Evolutionary conservation across 2,329 filamentous ascomycete genomes (phyloP).

Genomic region (Rhexocercosporidium sp.): DNA sequence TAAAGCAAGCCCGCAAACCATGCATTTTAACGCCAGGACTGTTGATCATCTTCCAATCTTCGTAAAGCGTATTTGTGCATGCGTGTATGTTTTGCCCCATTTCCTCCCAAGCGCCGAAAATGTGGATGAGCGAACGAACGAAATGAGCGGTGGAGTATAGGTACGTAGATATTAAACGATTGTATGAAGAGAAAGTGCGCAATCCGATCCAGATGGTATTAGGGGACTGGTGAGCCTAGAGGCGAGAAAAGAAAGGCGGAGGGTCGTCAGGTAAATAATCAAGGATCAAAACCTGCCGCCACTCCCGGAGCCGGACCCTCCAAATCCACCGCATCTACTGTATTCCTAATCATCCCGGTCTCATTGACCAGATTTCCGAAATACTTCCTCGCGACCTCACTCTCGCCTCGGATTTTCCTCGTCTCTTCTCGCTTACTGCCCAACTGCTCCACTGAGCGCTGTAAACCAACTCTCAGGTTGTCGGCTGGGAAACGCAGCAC

Average conservation of each 20-base stretch:
- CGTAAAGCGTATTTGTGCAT: background rate
- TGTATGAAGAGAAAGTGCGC: background rate
- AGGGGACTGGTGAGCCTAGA: background rate
- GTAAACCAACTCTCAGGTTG: conserved; percentile 81
- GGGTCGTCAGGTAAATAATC: background rate
- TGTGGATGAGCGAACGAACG: background rate
- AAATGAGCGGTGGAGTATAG: conserved; percentile 2
- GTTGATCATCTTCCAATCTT: conserved; percentile 1
- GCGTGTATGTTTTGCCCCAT: background rate
- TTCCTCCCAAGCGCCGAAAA: background rate
- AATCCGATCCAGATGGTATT: background rate
- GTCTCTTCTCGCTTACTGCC: conserved; percentile 81
- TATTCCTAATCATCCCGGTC: conserved; percentile 56
- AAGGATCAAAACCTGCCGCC: conserved; percentile 40
- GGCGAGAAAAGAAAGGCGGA: background rate
- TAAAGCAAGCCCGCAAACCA: conserved; percentile 7
- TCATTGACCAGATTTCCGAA: conserved; percentile 83
- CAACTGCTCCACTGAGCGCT: conserved; percentile 85
- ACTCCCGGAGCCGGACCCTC: conserved; percentile 43
- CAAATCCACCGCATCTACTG: conserved; percentile 42
- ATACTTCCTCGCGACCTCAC: conserved; percentile 86
- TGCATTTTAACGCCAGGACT: conserved; percentile 9
- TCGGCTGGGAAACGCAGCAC: conserved; percentile 88
- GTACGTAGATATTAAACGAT: conserved; percentile 5
- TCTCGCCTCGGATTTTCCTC: conserved; percentile 79